phyloP scores from a whole-genome alignment of 106 monocot species.

The Triglochin maritima region DNA sequence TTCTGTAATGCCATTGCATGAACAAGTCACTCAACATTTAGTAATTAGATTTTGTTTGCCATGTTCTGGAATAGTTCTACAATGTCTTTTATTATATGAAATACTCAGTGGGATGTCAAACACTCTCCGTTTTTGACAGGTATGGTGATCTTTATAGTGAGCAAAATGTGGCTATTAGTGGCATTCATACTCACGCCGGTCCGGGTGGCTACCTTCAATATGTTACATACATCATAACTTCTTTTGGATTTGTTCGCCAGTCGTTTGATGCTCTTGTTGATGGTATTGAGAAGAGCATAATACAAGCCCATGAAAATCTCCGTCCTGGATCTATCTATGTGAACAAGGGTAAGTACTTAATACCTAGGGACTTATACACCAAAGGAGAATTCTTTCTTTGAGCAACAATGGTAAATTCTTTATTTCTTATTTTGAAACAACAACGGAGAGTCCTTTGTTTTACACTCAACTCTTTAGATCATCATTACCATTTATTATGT shows the following conservation, averaged over 20 bases:
- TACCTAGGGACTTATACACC: background rate
- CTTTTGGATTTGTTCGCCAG: slow-evolving; percentile 82
- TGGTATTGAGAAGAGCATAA: slow-evolving; percentile 77
- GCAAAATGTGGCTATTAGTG: slow-evolving; percentile 83
- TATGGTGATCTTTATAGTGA: slow-evolving; percentile 68
- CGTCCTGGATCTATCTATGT: slow-evolving; percentile 64
- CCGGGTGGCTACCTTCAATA: slow-evolving; percentile 97
- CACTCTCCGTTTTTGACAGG: slow-evolving; percentile 27
- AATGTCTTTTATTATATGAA: background rate
- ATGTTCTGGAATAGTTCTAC: background rate
- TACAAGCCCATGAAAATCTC: slow-evolving; percentile 84
- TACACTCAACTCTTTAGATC: too few species aligned
- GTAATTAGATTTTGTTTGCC: background rate
- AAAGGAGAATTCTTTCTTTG: background rate
- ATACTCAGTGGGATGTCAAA: background rate
- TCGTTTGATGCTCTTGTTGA: slow-evolving; percentile 89
- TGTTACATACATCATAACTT: slow-evolving; percentile 79
- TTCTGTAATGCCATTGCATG: too few species aligned
- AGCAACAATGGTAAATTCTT: background rate
- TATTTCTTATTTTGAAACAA: background rate
- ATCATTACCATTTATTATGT: too few species aligned
- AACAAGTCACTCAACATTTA: too few species aligned
- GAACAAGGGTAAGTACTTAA: slow-evolving; percentile 39
- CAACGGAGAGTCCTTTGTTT: background rate
- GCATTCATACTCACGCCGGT: slow-evolving; percentile 87